Evolutionary conservation across 495 filamentous ascomycete species (phyloP).

Genomic region (Aspergillus bridgeri): DNA sequence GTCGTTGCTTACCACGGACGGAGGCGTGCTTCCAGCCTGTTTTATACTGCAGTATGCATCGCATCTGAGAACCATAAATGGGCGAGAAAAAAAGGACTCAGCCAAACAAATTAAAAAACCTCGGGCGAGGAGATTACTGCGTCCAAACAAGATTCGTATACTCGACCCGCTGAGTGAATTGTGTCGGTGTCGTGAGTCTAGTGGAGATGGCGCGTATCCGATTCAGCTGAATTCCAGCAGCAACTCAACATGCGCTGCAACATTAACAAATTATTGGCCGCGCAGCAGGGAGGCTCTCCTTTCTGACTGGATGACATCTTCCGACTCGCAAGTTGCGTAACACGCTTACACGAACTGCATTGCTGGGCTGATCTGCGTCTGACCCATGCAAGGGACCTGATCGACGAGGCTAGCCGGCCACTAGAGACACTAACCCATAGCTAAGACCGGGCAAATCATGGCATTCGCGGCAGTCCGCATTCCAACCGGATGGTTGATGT

Average conservation of each 20-base stretch:
- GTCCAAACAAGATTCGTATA: not conserved
- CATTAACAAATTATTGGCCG: not conserved
- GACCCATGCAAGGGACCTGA: not conserved
- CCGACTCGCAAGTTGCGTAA: not conserved
- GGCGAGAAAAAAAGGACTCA: not conserved
- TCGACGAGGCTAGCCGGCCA: not conserved
- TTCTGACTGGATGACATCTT: not conserved
- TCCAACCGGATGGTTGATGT: not conserved
- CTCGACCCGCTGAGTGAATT: not conserved
- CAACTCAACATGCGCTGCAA: not conserved
- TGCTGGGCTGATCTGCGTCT: not conserved
- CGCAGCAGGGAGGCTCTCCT: not conserved
- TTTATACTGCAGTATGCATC: not conserved
- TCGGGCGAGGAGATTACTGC: no score
- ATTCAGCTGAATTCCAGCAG: not conserved
- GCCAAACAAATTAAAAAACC: not conserved
- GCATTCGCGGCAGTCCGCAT: not conserved
- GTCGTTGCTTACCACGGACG: conserved; percentile 5
- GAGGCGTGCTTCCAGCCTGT: conserved; percentile 3
- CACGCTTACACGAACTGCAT: not conserved
- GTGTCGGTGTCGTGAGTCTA: not conserved
- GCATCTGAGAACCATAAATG: not conserved
- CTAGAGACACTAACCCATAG: not conserved
- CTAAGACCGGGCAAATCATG: not conserved
- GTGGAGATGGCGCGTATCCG: not conserved